phyloP scores from a whole-genome alignment of 2,329 filamentous ascomycete species.

The Juglanconis juglandina region DNA sequence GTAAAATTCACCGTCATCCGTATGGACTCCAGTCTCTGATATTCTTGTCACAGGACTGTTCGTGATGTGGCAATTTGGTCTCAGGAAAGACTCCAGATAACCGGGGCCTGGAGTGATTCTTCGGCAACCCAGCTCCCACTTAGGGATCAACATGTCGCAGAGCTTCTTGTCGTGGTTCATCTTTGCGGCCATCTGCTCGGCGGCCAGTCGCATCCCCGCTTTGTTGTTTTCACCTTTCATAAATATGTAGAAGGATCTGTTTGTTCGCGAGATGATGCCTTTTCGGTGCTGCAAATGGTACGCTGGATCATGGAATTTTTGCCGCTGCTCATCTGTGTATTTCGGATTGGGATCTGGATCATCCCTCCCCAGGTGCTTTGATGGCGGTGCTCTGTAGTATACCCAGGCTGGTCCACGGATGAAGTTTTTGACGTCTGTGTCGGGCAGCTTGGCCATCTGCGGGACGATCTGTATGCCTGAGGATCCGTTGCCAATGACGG shows the following conservation, averaged over 20 bases:
- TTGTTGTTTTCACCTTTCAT: slow-evolving; percentile 19
- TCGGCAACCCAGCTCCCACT: slow-evolving; percentile 22
- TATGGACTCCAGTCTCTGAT: slow-evolving; percentile 11
- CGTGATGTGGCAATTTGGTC: slow-evolving; percentile 20
- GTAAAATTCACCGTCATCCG: slow-evolving; percentile 13
- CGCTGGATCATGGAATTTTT: slow-evolving; percentile 42
- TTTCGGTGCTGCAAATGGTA: slow-evolving; percentile 49
- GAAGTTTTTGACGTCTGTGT: slow-evolving; percentile 28
- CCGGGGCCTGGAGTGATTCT: slow-evolving; percentile 21
- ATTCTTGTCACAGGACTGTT: slow-evolving; percentile 19
- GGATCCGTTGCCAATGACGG: slow-evolving; percentile 36
- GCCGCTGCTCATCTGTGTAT: slow-evolving; percentile 15
- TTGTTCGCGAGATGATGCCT: slow-evolving; percentile 24
- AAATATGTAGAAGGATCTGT: slow-evolving; percentile 38
- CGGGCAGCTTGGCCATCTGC: slow-evolving; percentile 23
- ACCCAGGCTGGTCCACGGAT: slow-evolving; percentile 34
- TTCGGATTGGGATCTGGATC: slow-evolving; percentile 25
- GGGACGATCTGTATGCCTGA: slow-evolving; percentile 35
- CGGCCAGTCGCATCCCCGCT: slow-evolving; percentile 38
- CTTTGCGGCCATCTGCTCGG: slow-evolving; percentile 37
- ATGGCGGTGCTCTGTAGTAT: slow-evolving; percentile 31
- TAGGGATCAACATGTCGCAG: slow-evolving; percentile 27
- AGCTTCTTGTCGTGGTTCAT: slow-evolving; percentile 38
- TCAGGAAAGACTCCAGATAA: slow-evolving; percentile 21
- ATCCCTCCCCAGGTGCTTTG: slow-evolving; percentile 27